phyloP scores from a whole-genome alignment of 2,329 filamentous ascomycete genomes.

The Myriosclerotinia scirpicola region DNA sequence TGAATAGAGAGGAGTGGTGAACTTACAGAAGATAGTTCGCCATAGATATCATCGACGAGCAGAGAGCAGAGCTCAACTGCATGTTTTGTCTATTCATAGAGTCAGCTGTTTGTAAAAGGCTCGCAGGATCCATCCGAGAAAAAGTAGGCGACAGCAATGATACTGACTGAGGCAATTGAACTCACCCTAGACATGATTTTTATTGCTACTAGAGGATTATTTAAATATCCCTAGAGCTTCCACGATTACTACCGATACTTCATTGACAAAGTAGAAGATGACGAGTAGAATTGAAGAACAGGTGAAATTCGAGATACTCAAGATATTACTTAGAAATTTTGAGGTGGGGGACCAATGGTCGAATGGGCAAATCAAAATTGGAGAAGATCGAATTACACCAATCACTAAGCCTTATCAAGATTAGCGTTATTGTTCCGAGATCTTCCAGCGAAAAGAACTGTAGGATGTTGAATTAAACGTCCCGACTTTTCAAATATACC shows the following conservation, averaged over 20 bases:
- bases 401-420: neutral
- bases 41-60: constrained; percentile 84
- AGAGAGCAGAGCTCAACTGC: constrained; percentile 86
- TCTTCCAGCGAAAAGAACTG: constrained; percentile 29
- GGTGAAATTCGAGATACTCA: constrained; percentile 16
- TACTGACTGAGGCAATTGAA: constrained; percentile 33
- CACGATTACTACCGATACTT: constrained; percentile 64
- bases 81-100: constrained; percentile 59
- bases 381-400: constrained; percentile 11
- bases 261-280: constrained; percentile 33
- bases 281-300: constrained; percentile 1
- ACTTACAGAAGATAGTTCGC: constrained; percentile 87
- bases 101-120: neutral
- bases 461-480: constrained; percentile 26
- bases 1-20: constrained; percentile 15
- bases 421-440: constrained; percentile 24
- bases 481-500: constrained; percentile 25
- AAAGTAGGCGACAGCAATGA: constrained; percentile 26
- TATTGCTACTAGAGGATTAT: constrained; percentile 69
- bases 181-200: constrained; percentile 56
- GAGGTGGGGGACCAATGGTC: constrained; percentile 21
- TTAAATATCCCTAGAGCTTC: constrained; percentile 76
- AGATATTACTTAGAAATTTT: constrained; percentile 23
- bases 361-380: constrained; percentile 18
- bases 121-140: constrained; percentile 30